Base-by-base conservation (phyloP, 2,329 filamentous ascomycete species). In the Bipolaris gigantea region DNA sequence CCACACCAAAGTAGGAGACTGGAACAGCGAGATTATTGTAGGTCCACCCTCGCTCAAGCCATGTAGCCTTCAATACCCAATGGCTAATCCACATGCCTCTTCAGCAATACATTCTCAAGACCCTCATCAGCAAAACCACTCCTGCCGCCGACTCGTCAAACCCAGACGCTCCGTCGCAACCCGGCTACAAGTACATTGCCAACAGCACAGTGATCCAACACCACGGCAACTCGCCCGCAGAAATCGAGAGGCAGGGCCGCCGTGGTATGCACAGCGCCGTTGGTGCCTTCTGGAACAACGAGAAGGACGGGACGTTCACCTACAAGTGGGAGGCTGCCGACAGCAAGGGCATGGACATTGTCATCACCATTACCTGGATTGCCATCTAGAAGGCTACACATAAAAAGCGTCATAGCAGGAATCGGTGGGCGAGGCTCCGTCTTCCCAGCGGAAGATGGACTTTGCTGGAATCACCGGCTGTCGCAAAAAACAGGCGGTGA, bases 161-260 rank as follows among this genome's bases (percentile, higher is more conserved):
- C 30, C 39, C 53, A 19, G 50, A 48, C 30, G 50, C 61, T 4
- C 38, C 50, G 41, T 76, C 80, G 25, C 79, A 84, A 23, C 88
- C 89, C 5, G 76, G 80, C 15, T 96, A 87, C 85, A 97, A 97
- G 78, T 97, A 93, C 79, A 90, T 92, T 65, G 92, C 96, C 79
- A 97, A 96, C 83, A 95, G 90, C 81, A 97, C 93, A 63, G 97
- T 97, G 72, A 95, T 97, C 65, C 93, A 99, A 80, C 93, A 97
- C 79, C 81, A 93, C 32, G 67, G 66, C 38, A 63, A 66, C 18
- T 35, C 43, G 33, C 67, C 70, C 33, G 65, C 67, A 4, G 75
- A 73, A 74, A 72, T 73, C 21, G 81, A 82, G 57, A 87, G 88
- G 72, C 88, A 89, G 52, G 93, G 92, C 51, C 86, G 92, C 62